Evolutionary conservation across 2,329 filamentous ascomycete species (phyloP).

Genomic region (Rosellinia necatrix): DNA sequence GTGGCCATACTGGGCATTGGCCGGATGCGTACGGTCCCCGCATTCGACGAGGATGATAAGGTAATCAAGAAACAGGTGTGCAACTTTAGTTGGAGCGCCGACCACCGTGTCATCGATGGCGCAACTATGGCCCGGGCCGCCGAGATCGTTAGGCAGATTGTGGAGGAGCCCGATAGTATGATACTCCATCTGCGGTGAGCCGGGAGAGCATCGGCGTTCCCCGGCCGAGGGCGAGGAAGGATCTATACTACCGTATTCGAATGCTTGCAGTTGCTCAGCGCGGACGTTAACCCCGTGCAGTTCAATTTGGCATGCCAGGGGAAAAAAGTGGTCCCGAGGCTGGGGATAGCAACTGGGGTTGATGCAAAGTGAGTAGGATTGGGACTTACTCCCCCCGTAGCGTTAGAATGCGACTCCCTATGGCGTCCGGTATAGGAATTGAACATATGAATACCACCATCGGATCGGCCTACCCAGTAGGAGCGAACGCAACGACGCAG

Average conservation of each 20-base stretch:
- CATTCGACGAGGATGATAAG: constrained; percentile 66
- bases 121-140: constrained; percentile 92
- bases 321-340: constrained; percentile 26
- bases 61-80: constrained; percentile 79
- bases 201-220: constrained; percentile 1
- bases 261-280: constrained; percentile 21
- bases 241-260: constrained; percentile 22
- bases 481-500: constrained; percentile 10
- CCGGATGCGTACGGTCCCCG: constrained; percentile 77
- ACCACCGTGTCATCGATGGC: constrained; percentile 92
- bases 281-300: constrained; percentile 10
- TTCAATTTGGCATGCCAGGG: constrained; percentile 11
- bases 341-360: constrained; percentile 22
- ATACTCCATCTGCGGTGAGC: constrained; percentile 75
- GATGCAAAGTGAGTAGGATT: constrained; percentile 16
- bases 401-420: constrained; percentile 3
- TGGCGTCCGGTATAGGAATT: constrained; percentile 16
- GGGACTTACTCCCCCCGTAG: constrained; percentile 7
- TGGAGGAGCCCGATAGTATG: constrained; percentile 89
- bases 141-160: constrained; percentile 73
- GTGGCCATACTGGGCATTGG: constrained; percentile 92
- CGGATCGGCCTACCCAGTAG: constrained; percentile 7
- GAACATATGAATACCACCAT: constrained; percentile 8
- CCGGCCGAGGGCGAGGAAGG: constrained; percentile 2
- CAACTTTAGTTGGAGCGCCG: constrained; percentile 95